phyloP scores from a whole-genome alignment of 768 basidiomycete species.

The Hysterangium stoloniferum region DNA sequence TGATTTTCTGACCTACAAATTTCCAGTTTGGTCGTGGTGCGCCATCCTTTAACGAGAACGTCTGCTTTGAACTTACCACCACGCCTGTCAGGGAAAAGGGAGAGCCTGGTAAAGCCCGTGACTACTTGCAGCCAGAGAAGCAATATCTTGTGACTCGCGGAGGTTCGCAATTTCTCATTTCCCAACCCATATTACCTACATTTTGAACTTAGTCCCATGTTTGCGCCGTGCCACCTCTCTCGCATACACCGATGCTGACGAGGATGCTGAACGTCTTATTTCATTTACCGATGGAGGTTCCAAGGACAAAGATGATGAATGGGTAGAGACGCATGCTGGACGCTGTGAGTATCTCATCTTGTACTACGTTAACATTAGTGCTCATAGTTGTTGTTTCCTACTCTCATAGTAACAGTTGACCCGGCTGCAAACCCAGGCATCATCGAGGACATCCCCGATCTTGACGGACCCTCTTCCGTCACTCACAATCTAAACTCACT shows the following conservation, averaged over 20 bases:
- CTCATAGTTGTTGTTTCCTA: constrained; percentile 3
- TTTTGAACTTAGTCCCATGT: constrained; percentile 62
- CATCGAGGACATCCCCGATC: constrained; percentile 84
- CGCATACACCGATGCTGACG: constrained; percentile 92
- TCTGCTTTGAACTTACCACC: constrained; percentile 4
- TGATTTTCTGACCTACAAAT: constrained; percentile 96
- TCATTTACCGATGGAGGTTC: constrained; percentile 55
- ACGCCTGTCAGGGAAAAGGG: constrained; percentile 74
- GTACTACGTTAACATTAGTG: background rate
- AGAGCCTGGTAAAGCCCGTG: constrained; percentile 74
- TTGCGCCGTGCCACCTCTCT: constrained; percentile 87
- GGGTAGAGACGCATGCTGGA: constrained; percentile 97
- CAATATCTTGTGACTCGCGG: constrained; percentile 94
- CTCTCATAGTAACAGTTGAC: constrained; percentile 36
- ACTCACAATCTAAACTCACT: constrained; percentile 1
- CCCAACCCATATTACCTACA: background rate
- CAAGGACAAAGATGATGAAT: constrained; percentile 69
- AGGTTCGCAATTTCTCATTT: constrained; percentile 21
- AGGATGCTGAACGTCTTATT: constrained; percentile 90
- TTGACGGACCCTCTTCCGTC: constrained; percentile 40
- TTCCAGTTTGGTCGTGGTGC: constrained; percentile 95
- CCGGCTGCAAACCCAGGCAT: constrained; percentile 50
- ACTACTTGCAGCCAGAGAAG: constrained; percentile 92
- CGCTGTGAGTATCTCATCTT: constrained; percentile 28
- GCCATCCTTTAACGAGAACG: constrained; percentile 18